Evolutionary conservation across 306 rosid genomes (phyloP), one percentile per base, ranked within the genome.

Genomic region (Trichosanthes cucumerina): DNA sequence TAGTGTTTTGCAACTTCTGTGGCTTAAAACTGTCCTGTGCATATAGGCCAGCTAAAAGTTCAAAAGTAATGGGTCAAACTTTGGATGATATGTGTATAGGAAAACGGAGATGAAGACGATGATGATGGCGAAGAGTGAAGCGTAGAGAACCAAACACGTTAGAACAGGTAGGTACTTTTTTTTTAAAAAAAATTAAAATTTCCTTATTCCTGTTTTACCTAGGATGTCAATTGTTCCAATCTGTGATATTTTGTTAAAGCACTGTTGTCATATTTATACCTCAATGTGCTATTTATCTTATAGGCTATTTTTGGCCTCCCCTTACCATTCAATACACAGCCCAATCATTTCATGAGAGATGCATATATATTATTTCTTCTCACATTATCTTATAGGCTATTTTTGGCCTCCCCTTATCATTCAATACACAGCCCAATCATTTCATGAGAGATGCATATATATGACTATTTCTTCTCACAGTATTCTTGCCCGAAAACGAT

Each of bases 71-170:
- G 5, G 23, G 39, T 41, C 31, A 10, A 49, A 78, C 50, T 64
- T 47, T 26, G n/a, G n/a, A 18, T 44, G 57, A 64, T 31, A 9
- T 49, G 4, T 50, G 39, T 50, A 28, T 43, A 79, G 81, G 81
- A 79, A 75, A 86, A 80, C 28, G 83, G 80, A n/a, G 86, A 86
- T 5, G 84, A 82, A 7, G 86, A 82, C 16, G 57, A 82, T 3
- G 77, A 81, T 21, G 57, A 66, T 0, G 76, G 19, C 11, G 76
- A 79, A 46, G 68, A 79, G 6, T 64, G 71, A 63, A 62, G n/a
- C 18, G 5, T 74, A 28, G 63, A 49, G 41, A 56, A 47, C 59
- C 59, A 72, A 28, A 31, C 78, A n/a, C 46, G 18, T 16, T 74
- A 74, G 78, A 2, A 19, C 3, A 46, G n/a, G n/a, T 72, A 72